Evolutionary conservation across 176 grass and related monocot genomes (phyloP), one percentile per base, ranked within the genome.

Genomic region (Melocanna baccifera): DNA sequence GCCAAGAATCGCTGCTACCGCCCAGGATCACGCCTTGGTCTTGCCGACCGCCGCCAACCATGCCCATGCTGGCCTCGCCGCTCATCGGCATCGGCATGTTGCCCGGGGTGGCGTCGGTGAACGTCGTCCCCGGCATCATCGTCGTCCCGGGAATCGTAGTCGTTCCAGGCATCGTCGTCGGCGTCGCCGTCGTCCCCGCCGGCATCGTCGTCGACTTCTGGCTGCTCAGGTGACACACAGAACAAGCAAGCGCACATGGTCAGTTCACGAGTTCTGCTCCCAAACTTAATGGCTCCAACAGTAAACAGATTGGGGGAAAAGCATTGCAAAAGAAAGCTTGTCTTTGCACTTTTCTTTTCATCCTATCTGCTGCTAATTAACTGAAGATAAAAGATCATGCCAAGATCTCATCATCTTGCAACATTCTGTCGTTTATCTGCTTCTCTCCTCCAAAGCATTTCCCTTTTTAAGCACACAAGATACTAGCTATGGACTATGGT

Each of bases 141-240:
- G 58, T 52, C 22, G 75, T 72, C 39, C 67, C 67, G 1, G 80
- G 75, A 55, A 63, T 52, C 6, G 48, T 68, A 3, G 59, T 66
- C 0, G 71, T 56, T 1, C 23, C 77, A 0, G 80, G 81, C 57
- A 78, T 18, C 0, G 48, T 75, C 40, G 56, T 29, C 10, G 45
- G 64, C 22, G 62, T 58, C 25, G 25, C 11, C 47, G 22, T 86
- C 45, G 84, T 1, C 11, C 50, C 42, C 42, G 42, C 30, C 37
- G 86, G 79, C 71, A 25, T 19, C 36, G 66, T 91, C 14, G 92
- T 78, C 47, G 93, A 84, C 73, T 96, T 96, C 89, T 96, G 83
- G 85, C 93, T 96, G 88, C 46, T 83, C 39, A 50, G 26, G 61
- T 80, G 43, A 72, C 80, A 82, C 4, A 51, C 36, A 77, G 55